Percentiles rank a stretch among this genome's conserved stretches.
Evolutionary conservation across 441 rosid genomes (phyloP).

Genomic region (Isatis lusitanica): DNA sequence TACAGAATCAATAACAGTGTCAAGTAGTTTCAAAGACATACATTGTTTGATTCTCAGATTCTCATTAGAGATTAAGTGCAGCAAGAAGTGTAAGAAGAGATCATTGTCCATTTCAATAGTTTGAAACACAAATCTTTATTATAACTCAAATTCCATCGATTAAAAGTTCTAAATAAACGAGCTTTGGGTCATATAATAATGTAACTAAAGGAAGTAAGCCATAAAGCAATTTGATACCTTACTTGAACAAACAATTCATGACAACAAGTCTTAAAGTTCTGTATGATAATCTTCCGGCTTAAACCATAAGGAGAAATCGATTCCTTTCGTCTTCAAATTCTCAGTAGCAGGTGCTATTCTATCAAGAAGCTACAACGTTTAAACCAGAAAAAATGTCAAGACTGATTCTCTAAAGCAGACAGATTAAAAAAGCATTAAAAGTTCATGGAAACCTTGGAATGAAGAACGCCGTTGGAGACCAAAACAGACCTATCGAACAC

Average conservation of each 20-base stretch:
- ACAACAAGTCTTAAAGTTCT: conserved; percentile 45
- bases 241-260: conserved; percentile 7
- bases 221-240: conserved; percentile 12
- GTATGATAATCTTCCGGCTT: conserved; percentile 79
- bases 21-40: neutral
- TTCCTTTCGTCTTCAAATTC: conserved; percentile 73
- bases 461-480: conserved; percentile 81
- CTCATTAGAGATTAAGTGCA: neutral
- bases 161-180: neutral
- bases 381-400: neutral
- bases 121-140: neutral
- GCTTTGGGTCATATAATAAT: conserved; percentile 5
- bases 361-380: conserved; percentile 65
- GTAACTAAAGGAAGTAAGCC: neutral
- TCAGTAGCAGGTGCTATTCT: conserved; percentile 77
- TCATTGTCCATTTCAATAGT: neutral
- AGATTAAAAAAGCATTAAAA: neutral
- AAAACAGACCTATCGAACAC: conserved; percentile 84
- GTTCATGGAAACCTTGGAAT: conserved; percentile 56
- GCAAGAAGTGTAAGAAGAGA: conserved; percentile 13
- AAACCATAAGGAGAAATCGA: conserved; percentile 84
- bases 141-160: neutral
- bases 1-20: neutral
- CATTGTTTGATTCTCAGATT: conserved; percentile 1
- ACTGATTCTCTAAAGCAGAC: neutral